Conservation (phyloP, 2,329 filamentous ascomycete genomes). For the Aspergillus versicolor region DNA sequence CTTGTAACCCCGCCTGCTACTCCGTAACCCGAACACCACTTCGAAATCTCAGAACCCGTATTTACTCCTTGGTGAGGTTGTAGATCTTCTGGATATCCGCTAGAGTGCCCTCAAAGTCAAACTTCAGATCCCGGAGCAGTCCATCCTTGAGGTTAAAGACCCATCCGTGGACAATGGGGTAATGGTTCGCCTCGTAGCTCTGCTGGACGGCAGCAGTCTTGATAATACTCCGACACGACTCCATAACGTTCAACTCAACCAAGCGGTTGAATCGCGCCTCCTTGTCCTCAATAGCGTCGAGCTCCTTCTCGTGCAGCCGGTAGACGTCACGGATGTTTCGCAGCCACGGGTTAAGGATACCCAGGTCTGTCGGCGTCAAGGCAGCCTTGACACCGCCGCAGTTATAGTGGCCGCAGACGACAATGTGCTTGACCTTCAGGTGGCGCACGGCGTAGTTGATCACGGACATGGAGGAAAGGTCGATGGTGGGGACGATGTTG, state of each 20-base stretch:
- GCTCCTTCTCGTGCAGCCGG: slow-evolving; percentile 67
- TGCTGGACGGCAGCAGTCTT: slow-evolving; percentile 58
- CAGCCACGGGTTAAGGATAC: slow-evolving; percentile 71
- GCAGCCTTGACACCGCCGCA: slow-evolving; percentile 68
- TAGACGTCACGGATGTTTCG: slow-evolving; percentile 70
- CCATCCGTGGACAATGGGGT: slow-evolving; percentile 71
- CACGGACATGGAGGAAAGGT: slow-evolving; percentile 32
- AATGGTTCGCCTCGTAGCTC: slow-evolving; percentile 61
- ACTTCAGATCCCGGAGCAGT: slow-evolving; percentile 63
- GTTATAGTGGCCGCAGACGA: slow-evolving; percentile 67
- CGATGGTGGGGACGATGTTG: slow-evolving; percentile 31
- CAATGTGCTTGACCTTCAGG: slow-evolving; percentile 62
- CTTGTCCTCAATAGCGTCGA: slow-evolving; percentile 43
- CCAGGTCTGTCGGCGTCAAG: slow-evolving; percentile 64
- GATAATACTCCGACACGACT: slow-evolving; percentile 30
- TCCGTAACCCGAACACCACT: background rate
- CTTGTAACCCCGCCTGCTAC: slow-evolving; percentile 1
- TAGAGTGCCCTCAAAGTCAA: slow-evolving; percentile 60
- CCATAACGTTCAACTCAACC: slow-evolving; percentile 32
- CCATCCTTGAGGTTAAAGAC: slow-evolving; percentile 70
- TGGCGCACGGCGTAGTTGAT: slow-evolving; percentile 34
- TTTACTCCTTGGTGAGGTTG: slow-evolving; percentile 42
- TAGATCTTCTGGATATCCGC: slow-evolving; percentile 65
- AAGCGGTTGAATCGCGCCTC: slow-evolving; percentile 25
- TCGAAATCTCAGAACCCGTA: background rate